These are phyloP conservation scores for Cryoendolithus antarcticus DNA, from an alignment of 2,329 filamentous ascomycete genomes.

Conservation along the genomic window DNA sequence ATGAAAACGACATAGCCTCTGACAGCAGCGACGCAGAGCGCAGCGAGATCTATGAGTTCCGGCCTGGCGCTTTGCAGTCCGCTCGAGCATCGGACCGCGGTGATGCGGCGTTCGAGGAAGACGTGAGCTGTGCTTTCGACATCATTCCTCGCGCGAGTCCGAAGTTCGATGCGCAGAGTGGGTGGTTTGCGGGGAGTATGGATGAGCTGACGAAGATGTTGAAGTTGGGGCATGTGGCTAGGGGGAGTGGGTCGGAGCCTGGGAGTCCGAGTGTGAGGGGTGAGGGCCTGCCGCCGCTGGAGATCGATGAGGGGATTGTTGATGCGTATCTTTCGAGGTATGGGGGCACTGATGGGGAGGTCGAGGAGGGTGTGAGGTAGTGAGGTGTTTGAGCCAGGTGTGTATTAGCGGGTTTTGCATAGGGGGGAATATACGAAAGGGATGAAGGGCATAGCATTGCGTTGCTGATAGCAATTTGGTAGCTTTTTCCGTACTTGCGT, in stretches of 20 bases:
- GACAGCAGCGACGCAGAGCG: constrained; percentile 14
- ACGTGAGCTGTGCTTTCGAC: constrained; percentile 3
- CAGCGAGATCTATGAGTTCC: constrained; percentile 19
- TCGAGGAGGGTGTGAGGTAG: constrained; percentile 1
- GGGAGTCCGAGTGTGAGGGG: neutral
- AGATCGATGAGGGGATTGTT: constrained; percentile 2
- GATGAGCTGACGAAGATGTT: constrained; percentile 16
- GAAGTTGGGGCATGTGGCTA: neutral
- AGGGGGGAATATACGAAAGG: too few relatives aligned
- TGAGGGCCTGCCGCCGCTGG: neutral
- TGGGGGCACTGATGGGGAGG: constrained; percentile 4
- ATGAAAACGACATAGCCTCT: constrained; percentile 16
- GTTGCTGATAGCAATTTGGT: too few relatives aligned
- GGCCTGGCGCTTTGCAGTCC: constrained; percentile 1
- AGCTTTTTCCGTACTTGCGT: too few relatives aligned
- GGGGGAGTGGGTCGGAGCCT: neutral
- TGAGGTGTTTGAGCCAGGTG: neutral
- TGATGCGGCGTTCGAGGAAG: constrained; percentile 5
- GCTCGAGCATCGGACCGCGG: too few relatives aligned
- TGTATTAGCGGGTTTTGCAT: too few relatives aligned
- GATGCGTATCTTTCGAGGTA: constrained; percentile 4
- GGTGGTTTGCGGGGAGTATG: constrained; percentile 22
- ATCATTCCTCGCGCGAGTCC: constrained; percentile 6
- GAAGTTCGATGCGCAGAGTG: constrained; percentile 17
- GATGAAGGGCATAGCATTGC: too few relatives aligned